Evolutionary conservation across 2,329 filamentous ascomycete genomes (phyloP).

Genomic region (Phyllosticta citriasiana): DNA sequence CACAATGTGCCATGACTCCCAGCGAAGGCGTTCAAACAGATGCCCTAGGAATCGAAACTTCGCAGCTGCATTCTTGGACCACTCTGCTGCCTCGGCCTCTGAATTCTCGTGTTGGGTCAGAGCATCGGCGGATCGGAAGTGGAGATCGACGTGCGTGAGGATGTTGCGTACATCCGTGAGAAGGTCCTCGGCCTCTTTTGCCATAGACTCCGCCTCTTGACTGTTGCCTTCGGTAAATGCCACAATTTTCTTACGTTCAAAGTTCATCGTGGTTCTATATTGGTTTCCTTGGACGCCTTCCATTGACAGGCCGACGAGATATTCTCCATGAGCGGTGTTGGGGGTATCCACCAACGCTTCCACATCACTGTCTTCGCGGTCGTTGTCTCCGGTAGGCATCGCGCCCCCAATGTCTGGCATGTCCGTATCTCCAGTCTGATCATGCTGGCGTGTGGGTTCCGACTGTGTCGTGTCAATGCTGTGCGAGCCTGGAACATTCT

Average conservation of each 20-base stretch:
- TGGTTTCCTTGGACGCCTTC: slow-evolving; percentile 8
- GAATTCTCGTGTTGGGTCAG: slow-evolving; percentile 14
- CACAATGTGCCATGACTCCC: slow-evolving; percentile 17
- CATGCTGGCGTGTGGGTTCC: not conserved
- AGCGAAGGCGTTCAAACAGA: slow-evolving; percentile 19
- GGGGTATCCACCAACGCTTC: not conserved
- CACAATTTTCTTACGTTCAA: not conserved
- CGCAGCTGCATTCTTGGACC: slow-evolving; percentile 17
- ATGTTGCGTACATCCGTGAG: not conserved
- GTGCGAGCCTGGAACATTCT: slow-evolving; percentile 17
- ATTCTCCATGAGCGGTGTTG: not conserved
- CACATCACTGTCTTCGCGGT: not conserved
- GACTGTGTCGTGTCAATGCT: not conserved
- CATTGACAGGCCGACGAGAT: slow-evolving; percentile 6
- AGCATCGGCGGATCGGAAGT: not conserved
- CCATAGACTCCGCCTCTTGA: not conserved
- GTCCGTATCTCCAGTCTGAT: not conserved
- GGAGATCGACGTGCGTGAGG: slow-evolving; percentile 5
- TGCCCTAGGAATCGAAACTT: slow-evolving; percentile 28
- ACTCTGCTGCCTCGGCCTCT: slow-evolving; percentile 13
- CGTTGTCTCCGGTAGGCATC: not conserved
- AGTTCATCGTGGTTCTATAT: slow-evolving; percentile 3
- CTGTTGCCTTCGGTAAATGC: not conserved
- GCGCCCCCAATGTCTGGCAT: not conserved
- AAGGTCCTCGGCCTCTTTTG: not conserved